These are phyloP conservation scores for Cercophora sp. DNA, from an alignment of 495 filamentous ascomycete genomes.

Conservation along the genomic window DNA sequence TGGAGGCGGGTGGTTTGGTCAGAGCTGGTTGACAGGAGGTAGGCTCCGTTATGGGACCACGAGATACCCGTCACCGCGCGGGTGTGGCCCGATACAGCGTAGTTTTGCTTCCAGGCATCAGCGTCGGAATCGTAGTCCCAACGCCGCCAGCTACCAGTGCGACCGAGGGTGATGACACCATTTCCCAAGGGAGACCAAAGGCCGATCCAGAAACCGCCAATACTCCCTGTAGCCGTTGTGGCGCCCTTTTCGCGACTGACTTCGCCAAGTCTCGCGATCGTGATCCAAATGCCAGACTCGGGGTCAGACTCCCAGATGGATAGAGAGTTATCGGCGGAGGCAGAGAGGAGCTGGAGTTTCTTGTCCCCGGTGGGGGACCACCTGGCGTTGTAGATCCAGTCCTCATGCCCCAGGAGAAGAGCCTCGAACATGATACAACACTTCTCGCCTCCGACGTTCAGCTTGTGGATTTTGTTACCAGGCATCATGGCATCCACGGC, in stretches of 20 bases:
- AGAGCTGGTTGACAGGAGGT: constrained; percentile 80
- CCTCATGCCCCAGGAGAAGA: constrained; percentile 89
- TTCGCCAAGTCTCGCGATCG: constrained; percentile 78
- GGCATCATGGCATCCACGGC: constrained; percentile 50
- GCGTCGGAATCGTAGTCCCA: constrained; percentile 54
- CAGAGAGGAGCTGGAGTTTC: constrained; percentile 72
- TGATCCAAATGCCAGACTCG: constrained; percentile 84
- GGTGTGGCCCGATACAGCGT: constrained; percentile 82
- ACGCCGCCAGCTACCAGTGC: constrained; percentile 88
- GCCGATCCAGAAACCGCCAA: constrained; percentile 93
- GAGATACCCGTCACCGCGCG: constrained; percentile 71
- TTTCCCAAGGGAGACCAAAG: constrained; percentile 82
- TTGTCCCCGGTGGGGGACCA: constrained; percentile 56
- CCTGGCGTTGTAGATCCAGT: constrained; percentile 88
- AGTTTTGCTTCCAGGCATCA: constrained; percentile 68
- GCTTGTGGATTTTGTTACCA: constrained; percentile 80
- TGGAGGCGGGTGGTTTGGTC: constrained; percentile 95
- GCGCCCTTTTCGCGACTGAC: constrained; percentile 91
- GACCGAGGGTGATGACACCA: constrained; percentile 72
- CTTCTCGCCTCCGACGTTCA: constrained; percentile 45
- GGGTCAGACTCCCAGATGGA: constrained; percentile 86
- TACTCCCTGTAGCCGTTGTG: constrained; percentile 91
- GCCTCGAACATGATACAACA: constrained; percentile 93
- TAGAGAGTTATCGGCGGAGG: constrained; percentile 92
- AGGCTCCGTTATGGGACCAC: constrained; percentile 80